Evolutionary conservation across 345 rosid species (phyloP).

Genomic region (Clarkia xantiana): DNA sequence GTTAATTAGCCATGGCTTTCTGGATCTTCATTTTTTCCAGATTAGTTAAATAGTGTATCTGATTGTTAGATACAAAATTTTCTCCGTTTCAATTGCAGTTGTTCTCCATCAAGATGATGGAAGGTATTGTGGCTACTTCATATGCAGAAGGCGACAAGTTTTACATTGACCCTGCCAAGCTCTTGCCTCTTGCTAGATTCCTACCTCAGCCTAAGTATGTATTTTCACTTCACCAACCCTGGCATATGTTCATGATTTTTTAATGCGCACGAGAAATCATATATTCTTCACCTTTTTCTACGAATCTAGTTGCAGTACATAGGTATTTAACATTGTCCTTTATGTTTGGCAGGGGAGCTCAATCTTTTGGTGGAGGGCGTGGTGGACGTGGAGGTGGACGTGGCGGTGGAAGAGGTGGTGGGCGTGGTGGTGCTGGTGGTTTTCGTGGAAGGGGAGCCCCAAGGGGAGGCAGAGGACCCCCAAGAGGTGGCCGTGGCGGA

Average conservation of each 20-base stretch:
- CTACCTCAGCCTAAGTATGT: slow-evolving; percentile 87
- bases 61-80: neutral
- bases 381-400: slow-evolving; percentile 29
- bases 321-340: neutral
- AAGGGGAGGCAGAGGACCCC: slow-evolving; percentile 57
- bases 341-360: slow-evolving; percentile 27
- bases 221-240: neutral
- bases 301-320: too few relatives aligned
- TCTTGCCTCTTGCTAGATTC: slow-evolving; percentile 75
- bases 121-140: slow-evolving; percentile 86
- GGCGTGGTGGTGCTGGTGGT: slow-evolving; percentile 34
- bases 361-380: slow-evolving; percentile 28
- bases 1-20: slow-evolving; percentile 4
- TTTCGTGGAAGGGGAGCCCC: slow-evolving; percentile 60
- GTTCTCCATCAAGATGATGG: slow-evolving; percentile 88
- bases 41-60: neutral
- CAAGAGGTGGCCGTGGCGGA: slow-evolving; percentile 55
- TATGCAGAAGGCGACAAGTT: slow-evolving; percentile 66
- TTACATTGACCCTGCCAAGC: slow-evolving; percentile 66
- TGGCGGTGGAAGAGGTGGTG: slow-evolving; percentile 21
- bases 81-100: slow-evolving; percentile 16
- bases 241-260: too few relatives aligned
- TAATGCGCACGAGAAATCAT: too few relatives aligned
- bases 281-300: too few relatives aligned
- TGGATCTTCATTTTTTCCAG: neutral